Percentiles rank a stretch among this genome's conserved stretches.
Conservation (phyloP, 2,329 filamentous ascomycete species). For the Fonsecaea pedrosoi region DNA sequence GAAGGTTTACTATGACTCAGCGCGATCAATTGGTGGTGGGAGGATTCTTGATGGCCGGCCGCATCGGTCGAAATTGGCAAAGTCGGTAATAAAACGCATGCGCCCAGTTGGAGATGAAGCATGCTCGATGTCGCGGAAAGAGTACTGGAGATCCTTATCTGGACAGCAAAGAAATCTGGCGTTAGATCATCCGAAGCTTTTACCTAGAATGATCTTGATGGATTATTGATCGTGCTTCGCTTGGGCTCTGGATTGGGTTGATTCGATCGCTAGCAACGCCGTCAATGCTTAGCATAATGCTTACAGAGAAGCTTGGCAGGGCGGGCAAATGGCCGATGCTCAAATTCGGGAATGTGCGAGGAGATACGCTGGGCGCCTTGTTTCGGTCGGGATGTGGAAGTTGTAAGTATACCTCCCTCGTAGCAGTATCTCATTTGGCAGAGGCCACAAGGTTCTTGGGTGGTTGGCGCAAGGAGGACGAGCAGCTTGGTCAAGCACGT, state of each 20-base stretch:
- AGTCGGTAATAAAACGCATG: not conserved
- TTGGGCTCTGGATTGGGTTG: not conserved
- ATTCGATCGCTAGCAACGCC: not conserved
- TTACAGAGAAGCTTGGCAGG: slow-evolving; percentile 9
- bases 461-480: too few species aligned
- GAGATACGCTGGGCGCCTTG: not conserved
- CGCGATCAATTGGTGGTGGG: not conserved
- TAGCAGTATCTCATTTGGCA: too few species aligned
- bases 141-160: not conserved
- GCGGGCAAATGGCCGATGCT: not conserved
- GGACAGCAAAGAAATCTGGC: not conserved
- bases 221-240: not conserved
- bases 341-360: not conserved
- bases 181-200: not conserved
- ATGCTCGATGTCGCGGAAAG: not conserved
- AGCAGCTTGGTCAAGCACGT: too few species aligned
- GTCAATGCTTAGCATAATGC: slow-evolving; percentile 16
- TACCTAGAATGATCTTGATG: slow-evolving; percentile 4
- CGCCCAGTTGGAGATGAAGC: not conserved
- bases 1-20: not conserved
- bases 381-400: not conserved
- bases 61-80: not conserved
- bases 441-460: too few species aligned
- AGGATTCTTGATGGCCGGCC: not conserved
- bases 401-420: too few species aligned